Conservation (phyloP, 2,329 filamentous ascomycete species). For the Microdochium nivale region DNA sequence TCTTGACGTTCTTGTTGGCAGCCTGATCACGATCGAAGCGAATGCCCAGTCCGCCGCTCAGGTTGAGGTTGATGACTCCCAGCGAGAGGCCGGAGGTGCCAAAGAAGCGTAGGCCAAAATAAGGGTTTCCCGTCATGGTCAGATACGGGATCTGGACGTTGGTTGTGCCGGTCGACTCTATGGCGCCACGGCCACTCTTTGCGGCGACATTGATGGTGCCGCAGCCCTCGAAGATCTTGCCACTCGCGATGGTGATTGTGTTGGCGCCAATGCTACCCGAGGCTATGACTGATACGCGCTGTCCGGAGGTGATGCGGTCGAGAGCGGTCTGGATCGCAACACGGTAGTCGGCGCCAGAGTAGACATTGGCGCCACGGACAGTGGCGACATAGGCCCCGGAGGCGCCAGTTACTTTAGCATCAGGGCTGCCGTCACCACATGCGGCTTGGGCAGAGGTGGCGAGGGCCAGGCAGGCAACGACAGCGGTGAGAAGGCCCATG, state of each 20-base stretch:
- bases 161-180: conserved; percentile 38
- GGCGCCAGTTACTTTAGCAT: conserved; percentile 35
- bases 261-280: conserved; percentile 45
- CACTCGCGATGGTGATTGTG: conserved; percentile 40
- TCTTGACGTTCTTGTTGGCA: conserved; percentile 42
- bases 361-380: conserved; percentile 35
- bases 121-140: conserved; percentile 47
- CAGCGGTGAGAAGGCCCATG: not conserved
- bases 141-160: conserved; percentile 47
- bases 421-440: conserved; percentile 37
- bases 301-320: conserved; percentile 39
- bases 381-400: conserved; percentile 36
- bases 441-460: conserved; percentile 14
- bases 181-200: conserved; percentile 38
- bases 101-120: conserved; percentile 48
- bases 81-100: conserved; percentile 38
- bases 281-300: conserved; percentile 44
- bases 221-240: conserved; percentile 50
- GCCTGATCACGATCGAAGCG: conserved; percentile 47
- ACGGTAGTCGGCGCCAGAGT: conserved; percentile 43
- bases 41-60: conserved; percentile 44
- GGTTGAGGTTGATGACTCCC: conserved; percentile 44
- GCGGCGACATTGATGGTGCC: conserved; percentile 41
- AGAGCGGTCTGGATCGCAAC: conserved; percentile 45
- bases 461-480: not conserved